Percentiles rank a stretch among this genome's conserved stretches.
Evolutionary conservation across 805 yeast genomes (phyloP).

Genomic region (Scheffersomyces lignosus): DNA sequence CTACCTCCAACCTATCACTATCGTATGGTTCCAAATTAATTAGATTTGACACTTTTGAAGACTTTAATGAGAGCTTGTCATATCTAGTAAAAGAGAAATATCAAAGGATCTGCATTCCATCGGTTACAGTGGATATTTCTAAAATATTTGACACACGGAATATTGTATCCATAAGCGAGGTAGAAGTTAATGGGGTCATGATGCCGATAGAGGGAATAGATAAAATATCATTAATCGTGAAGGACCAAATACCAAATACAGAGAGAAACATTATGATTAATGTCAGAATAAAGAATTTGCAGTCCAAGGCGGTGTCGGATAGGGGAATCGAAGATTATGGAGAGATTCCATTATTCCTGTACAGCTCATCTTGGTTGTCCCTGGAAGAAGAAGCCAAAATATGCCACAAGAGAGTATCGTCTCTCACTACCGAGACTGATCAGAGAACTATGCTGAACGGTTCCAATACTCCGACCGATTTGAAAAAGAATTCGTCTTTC

Average conservation of each 20-base stretch:
- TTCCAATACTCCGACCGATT: slow-evolving; percentile 8
- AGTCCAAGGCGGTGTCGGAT: too few relatives aligned
- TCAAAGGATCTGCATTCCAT: slow-evolving; percentile 23
- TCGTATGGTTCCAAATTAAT: slow-evolving; percentile 18
- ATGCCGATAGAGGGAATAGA: slow-evolving; percentile 8
- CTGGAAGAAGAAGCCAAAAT: not conserved
- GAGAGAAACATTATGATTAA: slow-evolving; percentile 17
- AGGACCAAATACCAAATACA: slow-evolving; percentile 12
- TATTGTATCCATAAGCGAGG: slow-evolving; percentile 13
- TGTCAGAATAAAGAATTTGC: slow-evolving; percentile 6
- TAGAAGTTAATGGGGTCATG: slow-evolving; percentile 26
- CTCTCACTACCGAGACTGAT: not conserved
- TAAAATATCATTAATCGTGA: slow-evolving; percentile 10
- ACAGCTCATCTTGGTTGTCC: not conserved
- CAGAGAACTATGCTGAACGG: too few relatives aligned
- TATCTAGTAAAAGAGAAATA: slow-evolving; percentile 9
- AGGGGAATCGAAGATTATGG: too few relatives aligned
- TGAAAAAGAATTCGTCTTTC: too few relatives aligned
- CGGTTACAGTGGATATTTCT: slow-evolving; percentile 17
- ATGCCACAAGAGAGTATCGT: not conserved
- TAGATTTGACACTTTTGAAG: slow-evolving; percentile 17
- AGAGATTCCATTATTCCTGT: not conserved
- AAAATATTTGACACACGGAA: slow-evolving; percentile 10
- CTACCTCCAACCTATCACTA: slow-evolving; percentile 5
- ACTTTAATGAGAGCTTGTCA: slow-evolving; percentile 14